phyloP scores from a whole-genome alignment of 1,284 basidiomycete genomes.

The Cystobasidium sp. region DNA sequence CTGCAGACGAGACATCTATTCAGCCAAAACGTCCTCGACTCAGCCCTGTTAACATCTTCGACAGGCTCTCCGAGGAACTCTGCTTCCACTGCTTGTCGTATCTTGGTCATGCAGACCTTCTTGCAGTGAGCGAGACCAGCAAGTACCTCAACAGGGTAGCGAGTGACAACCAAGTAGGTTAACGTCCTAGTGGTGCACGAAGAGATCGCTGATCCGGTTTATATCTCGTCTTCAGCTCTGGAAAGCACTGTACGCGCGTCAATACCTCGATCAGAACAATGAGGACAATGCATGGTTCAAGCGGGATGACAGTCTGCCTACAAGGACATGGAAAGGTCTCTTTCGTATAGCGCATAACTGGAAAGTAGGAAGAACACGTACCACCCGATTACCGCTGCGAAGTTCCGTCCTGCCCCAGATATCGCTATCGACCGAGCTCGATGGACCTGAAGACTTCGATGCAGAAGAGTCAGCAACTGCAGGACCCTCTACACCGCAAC shows the following conservation, averaged over 20 bases:
- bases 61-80: slow-evolving; percentile 28
- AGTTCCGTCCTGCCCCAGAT: background rate
- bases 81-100: slow-evolving; percentile 26
- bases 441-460: background rate
- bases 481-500: background rate
- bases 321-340: slow-evolving; percentile 49
- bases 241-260: slow-evolving; percentile 45
- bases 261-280: slow-evolving; percentile 29
- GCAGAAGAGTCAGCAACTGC: background rate
- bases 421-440: background rate
- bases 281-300: background rate
- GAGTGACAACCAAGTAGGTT: slow-evolving; percentile 25
- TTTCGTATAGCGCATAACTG: slow-evolving; percentile 50
- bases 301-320: slow-evolving; percentile 1
- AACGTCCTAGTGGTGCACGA: background rate
- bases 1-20: background rate
- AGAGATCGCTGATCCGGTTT: background rate
- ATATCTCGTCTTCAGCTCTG: slow-evolving; percentile 45
- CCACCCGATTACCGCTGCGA: slow-evolving; percentile 27
- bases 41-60: background rate
- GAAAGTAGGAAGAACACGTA: slow-evolving; percentile 45
- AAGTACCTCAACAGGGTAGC: slow-evolving; percentile 30
- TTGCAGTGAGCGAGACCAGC: slow-evolving; percentile 21
- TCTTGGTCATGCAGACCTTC: slow-evolving; percentile 22
- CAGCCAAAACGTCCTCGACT: background rate